Conservation (phyloP, 2,329 filamentous ascomycete genomes). For the Chaetomium olivaceum region DNA sequence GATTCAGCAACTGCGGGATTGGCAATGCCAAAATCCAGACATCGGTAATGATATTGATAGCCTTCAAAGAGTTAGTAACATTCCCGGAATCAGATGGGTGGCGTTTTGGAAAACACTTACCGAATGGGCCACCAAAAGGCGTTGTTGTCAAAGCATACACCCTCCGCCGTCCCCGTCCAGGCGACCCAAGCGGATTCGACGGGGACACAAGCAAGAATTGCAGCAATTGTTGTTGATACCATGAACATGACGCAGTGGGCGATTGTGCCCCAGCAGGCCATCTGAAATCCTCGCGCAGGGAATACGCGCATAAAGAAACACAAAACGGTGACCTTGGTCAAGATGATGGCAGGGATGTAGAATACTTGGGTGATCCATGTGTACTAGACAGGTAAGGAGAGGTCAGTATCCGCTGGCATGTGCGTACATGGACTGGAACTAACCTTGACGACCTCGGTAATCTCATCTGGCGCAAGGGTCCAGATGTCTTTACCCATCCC, state of each 20-base stretch:
- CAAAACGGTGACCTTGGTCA: conserved; percentile 7
- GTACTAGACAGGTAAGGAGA: neutral
- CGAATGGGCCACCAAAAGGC: conserved; percentile 7
- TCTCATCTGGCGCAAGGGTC: neutral
- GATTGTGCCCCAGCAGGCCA: neutral
- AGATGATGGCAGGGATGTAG: conserved; percentile 2
- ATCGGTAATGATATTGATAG: conserved; percentile 4
- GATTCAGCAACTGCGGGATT: conserved; percentile 6
- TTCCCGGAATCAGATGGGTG: neutral
- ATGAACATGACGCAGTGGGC: neutral
- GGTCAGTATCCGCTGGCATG: neutral
- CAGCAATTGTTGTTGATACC: conserved; percentile 4
- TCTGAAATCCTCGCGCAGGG: neutral
- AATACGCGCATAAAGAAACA: conserved; percentile 7
- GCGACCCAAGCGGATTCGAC: conserved; percentile 4
- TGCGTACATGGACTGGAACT: neutral
- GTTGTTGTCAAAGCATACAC: conserved; percentile 7
- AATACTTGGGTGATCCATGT: conserved; percentile 6
- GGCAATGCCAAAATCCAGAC: conserved; percentile 10
- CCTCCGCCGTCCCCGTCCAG: conserved; percentile 3
- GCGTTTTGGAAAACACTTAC: neutral
- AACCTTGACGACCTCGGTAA: conserved; percentile 6
- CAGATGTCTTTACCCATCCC: conserved; percentile 9
- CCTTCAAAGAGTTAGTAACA: neutral
- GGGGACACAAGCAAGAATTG: neutral